Percentiles rank a stretch among this genome's conserved stretches.
These are phyloP conservation scores for Paspalum notatum DNA, from an alignment of 176 grass and related monocot genomes.

Conservation along the genomic window DNA sequence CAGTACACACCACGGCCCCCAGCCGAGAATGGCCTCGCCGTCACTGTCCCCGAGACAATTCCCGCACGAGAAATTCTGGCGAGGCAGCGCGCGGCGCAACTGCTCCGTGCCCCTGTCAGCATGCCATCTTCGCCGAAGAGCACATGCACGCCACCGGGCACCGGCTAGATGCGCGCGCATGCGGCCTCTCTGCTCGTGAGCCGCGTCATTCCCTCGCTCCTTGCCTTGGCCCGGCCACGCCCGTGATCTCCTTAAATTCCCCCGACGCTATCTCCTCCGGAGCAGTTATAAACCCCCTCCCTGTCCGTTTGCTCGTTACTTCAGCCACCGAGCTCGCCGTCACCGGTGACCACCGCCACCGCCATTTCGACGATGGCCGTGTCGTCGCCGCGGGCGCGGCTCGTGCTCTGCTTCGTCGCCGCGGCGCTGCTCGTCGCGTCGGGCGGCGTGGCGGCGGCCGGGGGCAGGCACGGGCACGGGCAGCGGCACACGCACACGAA, in stretches of 20 bases:
- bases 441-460: background rate
- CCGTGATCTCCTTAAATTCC: constrained; percentile 54
- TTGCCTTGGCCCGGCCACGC: background rate
- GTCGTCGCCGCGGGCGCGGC: background rate
- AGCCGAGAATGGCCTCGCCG: background rate
- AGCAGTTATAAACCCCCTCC: constrained; percentile 11
- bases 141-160: background rate
- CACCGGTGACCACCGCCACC: background rate
- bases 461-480: background rate
- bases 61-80: constrained; percentile 1
- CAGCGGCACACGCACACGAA: constrained; percentile 43
- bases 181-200: constrained; percentile 40
- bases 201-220: constrained; percentile 19
- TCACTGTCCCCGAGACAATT: background rate
- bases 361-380: background rate
- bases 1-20: background rate
- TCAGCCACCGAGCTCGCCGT: background rate
- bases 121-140: background rate
- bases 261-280: background rate
- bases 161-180: constrained; percentile 29
- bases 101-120: background rate
- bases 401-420: background rate
- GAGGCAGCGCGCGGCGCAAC: background rate
- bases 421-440: constrained; percentile 8
- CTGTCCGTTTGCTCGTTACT: background rate